A percentile compares a stretch with the other conserved stretches of the same genome.
Evolutionary conservation across 2,329 filamentous ascomycete genomes (phyloP).

Genomic region (Apiospora arundinis): DNA sequence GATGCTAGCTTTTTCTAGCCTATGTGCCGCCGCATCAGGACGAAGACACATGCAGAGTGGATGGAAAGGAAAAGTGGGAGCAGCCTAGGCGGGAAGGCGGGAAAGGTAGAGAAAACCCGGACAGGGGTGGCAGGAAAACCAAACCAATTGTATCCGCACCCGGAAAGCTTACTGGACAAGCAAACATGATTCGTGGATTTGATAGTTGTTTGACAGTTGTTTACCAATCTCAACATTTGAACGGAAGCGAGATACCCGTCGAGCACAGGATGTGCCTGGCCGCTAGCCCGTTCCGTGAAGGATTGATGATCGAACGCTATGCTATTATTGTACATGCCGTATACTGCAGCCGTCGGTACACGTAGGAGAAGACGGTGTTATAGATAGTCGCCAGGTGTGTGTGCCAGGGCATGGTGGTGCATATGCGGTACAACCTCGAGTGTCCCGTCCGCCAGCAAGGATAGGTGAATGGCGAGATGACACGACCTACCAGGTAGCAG

Average conservation of each 20-base stretch:
- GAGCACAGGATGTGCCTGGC: not conserved
- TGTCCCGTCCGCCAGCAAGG: not conserved
- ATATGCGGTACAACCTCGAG: not conserved
- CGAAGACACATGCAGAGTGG: constrained; percentile 3
- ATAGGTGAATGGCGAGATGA: not conserved
- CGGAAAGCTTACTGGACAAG: not conserved
- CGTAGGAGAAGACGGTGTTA: not conserved
- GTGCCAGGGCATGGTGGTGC: not conserved
- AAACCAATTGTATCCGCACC: not conserved
- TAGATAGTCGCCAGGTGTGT: not conserved
- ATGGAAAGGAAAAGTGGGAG: constrained; percentile 1
- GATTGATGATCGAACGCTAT: not conserved
- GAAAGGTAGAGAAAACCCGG: not conserved
- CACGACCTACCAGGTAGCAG: not conserved
- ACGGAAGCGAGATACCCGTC: constrained; percentile 12
- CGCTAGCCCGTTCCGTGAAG: not conserved
- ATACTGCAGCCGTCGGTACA: not conserved
- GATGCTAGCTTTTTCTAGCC: constrained; percentile 9
- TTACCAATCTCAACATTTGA: not conserved
- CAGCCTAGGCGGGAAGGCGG: not conserved
- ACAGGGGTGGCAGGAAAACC: not conserved
- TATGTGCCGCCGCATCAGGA: constrained; percentile 1
- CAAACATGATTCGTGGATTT: constrained; percentile 4
- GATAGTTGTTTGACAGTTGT: constrained; percentile 2
- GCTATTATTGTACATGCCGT: not conserved